Base-by-base conservation (phyloP, 2,329 filamentous ascomycete species). In the Bretziella fagacearum region DNA sequence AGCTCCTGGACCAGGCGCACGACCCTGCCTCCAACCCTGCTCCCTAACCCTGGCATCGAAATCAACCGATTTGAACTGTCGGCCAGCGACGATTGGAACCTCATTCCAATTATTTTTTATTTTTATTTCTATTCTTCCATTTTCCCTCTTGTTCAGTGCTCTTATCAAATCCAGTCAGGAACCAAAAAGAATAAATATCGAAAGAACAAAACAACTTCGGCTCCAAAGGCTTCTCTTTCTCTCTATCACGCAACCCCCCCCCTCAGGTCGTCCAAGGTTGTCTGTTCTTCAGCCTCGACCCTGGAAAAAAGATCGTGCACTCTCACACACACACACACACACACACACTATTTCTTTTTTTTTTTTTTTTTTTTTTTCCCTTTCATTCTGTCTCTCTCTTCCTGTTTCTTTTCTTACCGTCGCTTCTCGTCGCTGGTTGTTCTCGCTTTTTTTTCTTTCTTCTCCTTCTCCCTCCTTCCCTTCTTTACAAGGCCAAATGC, bases 231-330 rank as follows among this genome's bases (percentile, higher is more conserved):
- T n/a, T n/a, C n/a, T n/a, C n/a, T n/a, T n/a, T n/a, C n/a, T n/a
- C n/a, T n/a, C n/a, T n/a, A n/a, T n/a, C n/a, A n/a, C n/a, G n/a
- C n/a, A n/a, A n/a, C n/a, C n/a, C n/a, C n/a, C n/a, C n/a, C n/a
- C n/a, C n/a, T n/a, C n/a, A n/a, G n/a, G n/a, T n/a, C n/a, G n/a
- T n/a, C n/a, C 35, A 22, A 39, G 18, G 35, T 39, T 23, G 23
- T n/a, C n/a, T n/a, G n/a, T 22, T 39, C 35, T 39, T 39, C 35
- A 39, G 35, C 35, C 35, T 39, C 35, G 35, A 39, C 35, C 35
- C 35, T 18, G 17, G 35, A 25, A 39, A 20, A 39, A n/a, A 39
- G 35, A 39, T 39, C 35, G 35, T 39, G 18, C 18, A 39, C 35
- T 39, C 18, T 4, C 23, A 39, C 3, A n/a, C n/a, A n/a, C n/a